These are phyloP conservation scores for Sanguinoderma infundibulare DNA, from an alignment of 1,284 basidiomycete species.

Conservation along the genomic window DNA sequence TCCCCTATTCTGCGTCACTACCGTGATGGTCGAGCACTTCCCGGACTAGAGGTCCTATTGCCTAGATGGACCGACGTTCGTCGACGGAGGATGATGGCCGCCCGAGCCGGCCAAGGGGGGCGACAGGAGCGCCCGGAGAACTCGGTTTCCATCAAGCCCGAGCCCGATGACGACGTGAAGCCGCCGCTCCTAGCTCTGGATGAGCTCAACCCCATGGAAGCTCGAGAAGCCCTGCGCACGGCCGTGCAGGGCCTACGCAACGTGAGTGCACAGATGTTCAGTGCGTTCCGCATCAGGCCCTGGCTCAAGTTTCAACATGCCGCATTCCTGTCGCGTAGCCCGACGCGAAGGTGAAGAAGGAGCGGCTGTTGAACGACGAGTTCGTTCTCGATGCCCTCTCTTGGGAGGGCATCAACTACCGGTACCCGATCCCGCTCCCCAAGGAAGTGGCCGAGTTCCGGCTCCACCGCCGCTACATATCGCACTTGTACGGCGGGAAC, in stretches of 20 bases:
- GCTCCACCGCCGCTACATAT: slow-evolving; percentile 36
- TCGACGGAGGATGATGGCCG: neutral
- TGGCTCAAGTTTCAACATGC: neutral
- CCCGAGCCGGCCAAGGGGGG: neutral
- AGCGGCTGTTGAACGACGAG: slow-evolving; percentile 10
- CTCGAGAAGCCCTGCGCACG: neutral
- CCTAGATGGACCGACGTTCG: neutral
- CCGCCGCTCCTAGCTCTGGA: neutral
- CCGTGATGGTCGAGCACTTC: neutral
- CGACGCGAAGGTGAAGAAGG: slow-evolving; percentile 16
- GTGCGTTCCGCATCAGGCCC: neutral
- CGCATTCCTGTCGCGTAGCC: slow-evolving; percentile 3
- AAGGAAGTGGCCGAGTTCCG: slow-evolving; percentile 5
- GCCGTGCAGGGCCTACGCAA: slow-evolving; percentile 3
- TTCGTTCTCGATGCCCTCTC: slow-evolving; percentile 6
- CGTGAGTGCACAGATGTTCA: neutral
- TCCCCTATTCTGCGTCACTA: neutral
- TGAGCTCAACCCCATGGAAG: neutral
- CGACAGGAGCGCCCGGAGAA: neutral
- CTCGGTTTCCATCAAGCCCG: neutral
- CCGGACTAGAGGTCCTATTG: neutral
- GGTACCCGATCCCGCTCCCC: slow-evolving; percentile 13
- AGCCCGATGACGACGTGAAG: neutral
- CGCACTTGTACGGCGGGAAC: slow-evolving; percentile 38
- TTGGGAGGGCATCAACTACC: slow-evolving; percentile 10